Percentiles rank a stretch among this genome's conserved stretches.
phyloP scores from a whole-genome alignment of 257 asterid genomes.

The Fraxinus cuspidata region DNA sequence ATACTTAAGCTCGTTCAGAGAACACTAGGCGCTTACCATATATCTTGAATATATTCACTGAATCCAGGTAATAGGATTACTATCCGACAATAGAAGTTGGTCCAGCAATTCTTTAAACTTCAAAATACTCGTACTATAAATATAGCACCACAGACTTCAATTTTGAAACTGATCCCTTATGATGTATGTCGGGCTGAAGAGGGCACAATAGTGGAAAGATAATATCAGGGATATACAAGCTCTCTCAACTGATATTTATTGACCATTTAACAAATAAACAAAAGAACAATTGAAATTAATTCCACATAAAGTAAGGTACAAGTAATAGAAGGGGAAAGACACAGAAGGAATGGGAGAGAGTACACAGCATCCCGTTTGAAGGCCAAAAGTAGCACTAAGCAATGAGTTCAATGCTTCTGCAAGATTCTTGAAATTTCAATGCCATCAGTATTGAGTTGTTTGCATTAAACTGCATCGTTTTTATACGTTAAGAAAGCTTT shows the following conservation, averaged over 20 bases:
- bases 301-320: background rate
- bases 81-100: no score
- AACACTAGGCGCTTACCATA: slow-evolving; percentile 49
- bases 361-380: background rate
- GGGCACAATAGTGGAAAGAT: background rate
- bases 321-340: background rate
- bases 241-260: background rate
- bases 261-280: background rate
- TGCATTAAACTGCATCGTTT: background rate
- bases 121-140: no score
- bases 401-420: background rate
- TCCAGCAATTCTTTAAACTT: no score
- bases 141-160: background rate
- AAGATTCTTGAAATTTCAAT: background rate
- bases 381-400: background rate
- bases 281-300: background rate
- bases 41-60: slow-evolving; percentile 32
- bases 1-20: slow-evolving; percentile 44
- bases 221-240: background rate
- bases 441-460: background rate
- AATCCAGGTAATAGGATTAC: no score
- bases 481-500: background rate
- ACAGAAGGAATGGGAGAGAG: background rate
- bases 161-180: background rate
- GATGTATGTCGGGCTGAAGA: background rate